Evolutionary conservation across 768 basidiomycete species (phyloP), one percentile per base, ranked within the genome.

Genomic region (Krasilnikovozyma curviuscula): DNA sequence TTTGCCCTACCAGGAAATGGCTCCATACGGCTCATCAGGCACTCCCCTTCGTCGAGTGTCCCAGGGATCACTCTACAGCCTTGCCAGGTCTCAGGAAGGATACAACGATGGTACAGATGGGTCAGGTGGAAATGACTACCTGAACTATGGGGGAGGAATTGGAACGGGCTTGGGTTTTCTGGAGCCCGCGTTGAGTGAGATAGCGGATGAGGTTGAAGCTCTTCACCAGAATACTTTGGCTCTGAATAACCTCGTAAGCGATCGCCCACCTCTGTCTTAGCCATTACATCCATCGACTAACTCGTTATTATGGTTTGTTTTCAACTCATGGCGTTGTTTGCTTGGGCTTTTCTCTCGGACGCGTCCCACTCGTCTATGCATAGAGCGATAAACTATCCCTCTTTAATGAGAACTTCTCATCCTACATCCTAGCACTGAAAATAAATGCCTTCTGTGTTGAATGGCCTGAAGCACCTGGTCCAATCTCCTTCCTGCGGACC

Each of bases 371-470:
- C n/a, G n/a, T n/a, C n/a, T n/a, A n/a, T n/a, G n/a, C n/a, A n/a
- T n/a, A n/a, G n/a, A 77, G 78, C 62, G 70, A 78, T 39, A 77
- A 82, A 18, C 70, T 95, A 44, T 73, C 74, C 13, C 77, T 75
- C 5, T 91, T 91, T 70, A 93, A 93, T 61, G 88, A 95, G 64
- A 76, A 77, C 13, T 91, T 95, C 59, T 81, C 88, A 13, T 84
- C 82, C 60, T 89, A 78, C 73, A 65, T 91, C 10, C 89, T 88
- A 61, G 76, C 79, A 21, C 78, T 89, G 76, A 80, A 83, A 60
- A 91, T 95, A 84, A 86, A 89, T 60, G 77, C 84, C 2, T 72
- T 91, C 48, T 86, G 85, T n/a, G 78, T 78, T 0, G 88, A 93
- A 61, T 93, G 85, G 85, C 76, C 75, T 1, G 80, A 88, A 71